Evolutionary conservation across 2,329 filamentous ascomycete species (phyloP), one percentile per base, ranked within the genome.

Genomic region (Trematosphaeria pertusa): DNA sequence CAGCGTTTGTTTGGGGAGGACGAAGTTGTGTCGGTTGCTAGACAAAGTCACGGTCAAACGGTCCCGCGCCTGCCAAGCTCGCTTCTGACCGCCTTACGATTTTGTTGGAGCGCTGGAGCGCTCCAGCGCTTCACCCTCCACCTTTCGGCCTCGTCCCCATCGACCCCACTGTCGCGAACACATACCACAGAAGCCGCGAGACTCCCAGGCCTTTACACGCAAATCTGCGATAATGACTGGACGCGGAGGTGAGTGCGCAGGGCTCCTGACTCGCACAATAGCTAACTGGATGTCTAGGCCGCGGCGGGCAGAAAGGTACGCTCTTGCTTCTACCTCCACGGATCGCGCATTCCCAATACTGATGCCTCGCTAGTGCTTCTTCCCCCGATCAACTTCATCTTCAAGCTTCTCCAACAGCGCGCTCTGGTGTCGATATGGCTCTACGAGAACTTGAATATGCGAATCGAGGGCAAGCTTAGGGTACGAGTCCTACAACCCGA

Each of bases 381-480:
- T 59, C 86, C 87, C 48, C 87, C 87, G 1, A 90, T 90, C 78
- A 92, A 94, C 76, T 91, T 91, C 75, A 93, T 94, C 73, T 94
- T 94, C 84, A 96, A 94, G 80, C 87, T 97, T 30, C 83, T 97
- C 8, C 92, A 86, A 64, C 78, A 89, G 73, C 87, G 91, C 67
- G 86, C 88, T 12, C 92, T 88, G 1, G 91, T 97, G 30, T 90
- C 89, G 63, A 89, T 99, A 68, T 99, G 94, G 94, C 80, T 99
- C 32, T 97, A 95, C 74, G 94, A 99, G 78, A 94, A 99, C 81
- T 80, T 97, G 43, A 86, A 87, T 11, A 92, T 96, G 68, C 83
- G 94, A 50, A 97, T 99, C 67, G 92, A 97, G 77, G 94, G 94
- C 53, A 96, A 93, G 78, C 96, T 99, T 59, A 85, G 94, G 67